Conservation (phyloP, 345 rosid species). For the Firmiana major region DNA sequence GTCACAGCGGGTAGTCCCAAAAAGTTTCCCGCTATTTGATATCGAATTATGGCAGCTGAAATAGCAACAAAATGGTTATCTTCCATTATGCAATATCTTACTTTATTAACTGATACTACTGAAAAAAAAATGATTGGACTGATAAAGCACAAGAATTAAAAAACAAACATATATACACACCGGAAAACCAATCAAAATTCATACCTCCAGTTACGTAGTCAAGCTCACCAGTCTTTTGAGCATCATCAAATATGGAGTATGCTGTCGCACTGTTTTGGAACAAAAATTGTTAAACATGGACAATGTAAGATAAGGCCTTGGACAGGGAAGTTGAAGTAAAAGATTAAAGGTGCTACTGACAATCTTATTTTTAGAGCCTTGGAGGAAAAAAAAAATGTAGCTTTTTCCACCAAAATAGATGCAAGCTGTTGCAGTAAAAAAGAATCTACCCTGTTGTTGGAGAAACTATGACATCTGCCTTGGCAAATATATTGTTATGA, state of each 20-base stretch:
- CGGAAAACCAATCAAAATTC: background rate
- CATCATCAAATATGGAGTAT: slow-evolving; percentile 45
- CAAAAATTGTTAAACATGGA: background rate
- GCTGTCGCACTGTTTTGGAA: slow-evolving; percentile 56
- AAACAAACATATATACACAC: background rate
- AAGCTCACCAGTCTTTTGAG: slow-evolving; percentile 58
- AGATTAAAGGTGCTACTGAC: background rate
- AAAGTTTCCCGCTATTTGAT: slow-evolving; percentile 73
- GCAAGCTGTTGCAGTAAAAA: background rate
- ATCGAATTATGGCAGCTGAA: slow-evolving; percentile 71
- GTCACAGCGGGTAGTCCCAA: slow-evolving; percentile 73
- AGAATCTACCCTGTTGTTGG: slow-evolving; percentile 65
- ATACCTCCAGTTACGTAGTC: slow-evolving; percentile 81
- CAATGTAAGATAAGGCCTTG: background rate
- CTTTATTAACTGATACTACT: too few relatives aligned
- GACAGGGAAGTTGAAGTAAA: background rate
- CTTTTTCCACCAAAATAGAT: background rate
- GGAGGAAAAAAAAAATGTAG: background rate
- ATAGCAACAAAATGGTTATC: slow-evolving; percentile 13
- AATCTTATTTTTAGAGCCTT: background rate
- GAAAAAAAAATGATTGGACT: background rate
- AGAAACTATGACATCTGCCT: slow-evolving; percentile 61
- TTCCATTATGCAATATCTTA: background rate
- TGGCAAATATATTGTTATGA: slow-evolving; percentile 42
- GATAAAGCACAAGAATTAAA: background rate